Evolutionary conservation across 768 basidiomycete species (phyloP), one percentile per base, ranked within the genome.

Genomic region (Psilocybe cyanescens): DNA sequence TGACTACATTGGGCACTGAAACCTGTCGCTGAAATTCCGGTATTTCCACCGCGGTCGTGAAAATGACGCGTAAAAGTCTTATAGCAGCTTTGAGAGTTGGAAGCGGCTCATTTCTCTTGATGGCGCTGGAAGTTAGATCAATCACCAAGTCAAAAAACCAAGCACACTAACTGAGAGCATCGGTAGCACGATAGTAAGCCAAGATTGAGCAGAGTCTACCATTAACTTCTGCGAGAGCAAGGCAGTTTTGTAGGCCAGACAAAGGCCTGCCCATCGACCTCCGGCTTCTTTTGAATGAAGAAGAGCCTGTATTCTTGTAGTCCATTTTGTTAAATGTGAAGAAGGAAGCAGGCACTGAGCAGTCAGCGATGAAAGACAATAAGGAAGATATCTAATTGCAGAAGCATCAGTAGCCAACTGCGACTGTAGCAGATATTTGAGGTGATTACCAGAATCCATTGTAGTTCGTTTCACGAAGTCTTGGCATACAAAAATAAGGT

Each of bases 1-100:
- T 94, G 16, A 87, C 81, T 28, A 93, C 80, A 67, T 86, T 86
- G 2, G 94, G 92, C 4, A 81, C 78, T 37, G 83, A 84, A 3
- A 93, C 78, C 72, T 94, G 92, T 69, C 94, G 80, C 70, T 94
- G 91, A 72, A 93, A 94, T 72, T 94, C 93, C 31, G 87, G 78
- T n/a, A 84, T 77, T 70, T 86, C 83, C 24, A 75, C 75, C 2
- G 88, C 85, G 55, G 76, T 77, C 29, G 80, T 82, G 68, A 93
- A 90, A 3, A 95, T 81, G 19, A 80, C 74, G 45, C 82, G 73
- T 51, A 91, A 68, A 16, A 94, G 84, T 48, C 87, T 81, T n/a
- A 91, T 82, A 11, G 86, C 78, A 3, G 86, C 87, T 71, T 86
- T 90, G 41, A 86, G 59, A 8, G 79, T 79, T 29, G 90, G 86